Conservation (phyloP, 2,329 filamentous ascomycete species). For the Hypoxylon sp. region DNA sequence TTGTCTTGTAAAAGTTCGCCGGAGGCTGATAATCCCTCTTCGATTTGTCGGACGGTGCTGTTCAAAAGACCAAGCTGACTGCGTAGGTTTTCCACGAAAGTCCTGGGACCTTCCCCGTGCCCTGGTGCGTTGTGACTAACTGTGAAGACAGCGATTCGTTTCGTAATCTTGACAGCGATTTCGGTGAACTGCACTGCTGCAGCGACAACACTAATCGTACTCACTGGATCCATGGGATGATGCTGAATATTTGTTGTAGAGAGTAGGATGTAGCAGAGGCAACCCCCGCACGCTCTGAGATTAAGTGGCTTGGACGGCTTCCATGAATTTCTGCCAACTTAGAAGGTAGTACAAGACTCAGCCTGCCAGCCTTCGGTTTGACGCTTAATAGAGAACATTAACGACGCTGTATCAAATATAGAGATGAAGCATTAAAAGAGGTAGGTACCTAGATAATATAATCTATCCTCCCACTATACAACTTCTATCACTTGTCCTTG, state of each 20-base stretch:
- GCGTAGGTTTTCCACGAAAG: conserved; percentile 14
- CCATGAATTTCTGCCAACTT: too few species aligned
- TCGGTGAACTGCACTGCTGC: conserved; percentile 14
- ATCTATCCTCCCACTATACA: too few species aligned
- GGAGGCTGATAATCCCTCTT: conserved; percentile 5
- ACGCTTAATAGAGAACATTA: too few species aligned
- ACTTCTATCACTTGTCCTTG: too few species aligned
- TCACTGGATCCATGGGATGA: conserved; percentile 12
- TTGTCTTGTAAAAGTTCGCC: conserved; percentile 4
- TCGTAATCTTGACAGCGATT: conserved; percentile 15
- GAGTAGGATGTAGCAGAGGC: not conserved
- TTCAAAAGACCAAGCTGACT: conserved; percentile 22
- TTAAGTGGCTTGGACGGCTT: too few species aligned
- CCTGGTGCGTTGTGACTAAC: conserved; percentile 1
- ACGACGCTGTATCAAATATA: too few species aligned
- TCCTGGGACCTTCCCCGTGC: conserved; percentile 4
- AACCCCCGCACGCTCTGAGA: not conserved
- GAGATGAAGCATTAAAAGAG: too few species aligned
- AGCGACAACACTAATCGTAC: conserved; percentile 10
- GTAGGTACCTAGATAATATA: too few species aligned
- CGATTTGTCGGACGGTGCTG: conserved; percentile 10
- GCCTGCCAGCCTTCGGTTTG: too few species aligned
- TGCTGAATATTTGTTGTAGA: not conserved
- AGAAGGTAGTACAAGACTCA: too few species aligned
- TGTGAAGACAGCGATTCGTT: conserved; percentile 13